phyloP scores from a whole-genome alignment of 306 rosid genomes.

The Prunus armeniaca region DNA sequence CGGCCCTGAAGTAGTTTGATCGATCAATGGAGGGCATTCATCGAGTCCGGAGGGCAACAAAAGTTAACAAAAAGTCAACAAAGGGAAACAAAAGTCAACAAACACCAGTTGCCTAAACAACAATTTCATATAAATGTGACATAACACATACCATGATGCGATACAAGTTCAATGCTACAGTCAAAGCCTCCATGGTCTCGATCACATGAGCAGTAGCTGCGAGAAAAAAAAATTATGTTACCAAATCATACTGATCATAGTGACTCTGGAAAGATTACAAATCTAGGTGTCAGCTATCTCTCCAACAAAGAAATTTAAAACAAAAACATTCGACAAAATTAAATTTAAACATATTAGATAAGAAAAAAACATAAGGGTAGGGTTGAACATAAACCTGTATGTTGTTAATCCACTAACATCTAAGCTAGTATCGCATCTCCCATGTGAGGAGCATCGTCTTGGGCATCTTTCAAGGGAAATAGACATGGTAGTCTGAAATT shows the following conservation, averaged over 20 bases:
- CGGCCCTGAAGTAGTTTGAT: not conserved
- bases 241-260: constrained; percentile 17
- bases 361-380: constrained; percentile 8
- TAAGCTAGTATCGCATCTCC: constrained; percentile 57
- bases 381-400: constrained; percentile 63
- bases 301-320: not conserved
- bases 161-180: constrained; percentile 78
- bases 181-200: constrained; percentile 97
- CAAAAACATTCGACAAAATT: not conserved
- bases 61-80: not conserved
- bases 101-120: constrained; percentile 6
- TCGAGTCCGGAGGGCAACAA: not conserved
- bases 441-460: constrained; percentile 73
- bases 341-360: constrained; percentile 21
- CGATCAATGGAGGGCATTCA: too few relatives aligned
- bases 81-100: not conserved
- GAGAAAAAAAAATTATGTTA: constrained; percentile 24
- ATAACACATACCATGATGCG: constrained; percentile 61
- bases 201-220: constrained; percentile 91
- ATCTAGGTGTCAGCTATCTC: not conserved
- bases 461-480: constrained; percentile 94
- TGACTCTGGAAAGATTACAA: not conserved
- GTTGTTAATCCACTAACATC: constrained; percentile 84
- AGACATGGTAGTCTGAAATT: constrained; percentile 65
- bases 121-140: constrained; percentile 6